phyloP scores from a whole-genome alignment of 2,329 filamentous ascomycete genomes.

The Rhinocladiella similis region DNA sequence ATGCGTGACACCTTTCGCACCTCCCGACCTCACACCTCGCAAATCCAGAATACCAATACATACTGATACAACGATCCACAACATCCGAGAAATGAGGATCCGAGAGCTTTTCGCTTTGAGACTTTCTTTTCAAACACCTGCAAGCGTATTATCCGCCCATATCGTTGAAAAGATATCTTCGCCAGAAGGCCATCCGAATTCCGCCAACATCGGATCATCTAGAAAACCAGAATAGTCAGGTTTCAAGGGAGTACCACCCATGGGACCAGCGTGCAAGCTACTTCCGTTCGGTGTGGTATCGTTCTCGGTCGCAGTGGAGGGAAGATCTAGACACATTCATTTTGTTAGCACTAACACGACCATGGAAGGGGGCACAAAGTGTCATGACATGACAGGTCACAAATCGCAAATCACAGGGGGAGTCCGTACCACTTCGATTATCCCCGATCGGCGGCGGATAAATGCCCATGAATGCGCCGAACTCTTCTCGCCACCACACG shows the following conservation, averaged over 20 bases:
- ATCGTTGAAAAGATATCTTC: constrained; percentile 22
- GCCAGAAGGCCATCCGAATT: constrained; percentile 22
- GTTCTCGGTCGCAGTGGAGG: constrained; percentile 1
- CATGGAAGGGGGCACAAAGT: no score
- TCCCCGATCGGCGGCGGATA: constrained; percentile 22
- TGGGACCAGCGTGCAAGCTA: constrained; percentile 1
- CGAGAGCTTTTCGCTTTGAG: background rate
- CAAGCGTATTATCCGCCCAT: constrained; percentile 14
- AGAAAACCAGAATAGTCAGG: constrained; percentile 19
- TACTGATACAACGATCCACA: background rate
- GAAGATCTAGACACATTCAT: background rate
- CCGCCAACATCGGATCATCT: constrained; percentile 23
- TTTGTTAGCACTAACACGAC: background rate
- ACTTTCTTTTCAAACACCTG: background rate
- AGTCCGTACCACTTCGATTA: constrained; percentile 11
- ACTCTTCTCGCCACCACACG: constrained; percentile 48
- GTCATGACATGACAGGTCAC: no score
- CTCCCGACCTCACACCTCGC: no score
- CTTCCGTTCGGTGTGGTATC: background rate
- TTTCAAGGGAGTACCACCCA: background rate
- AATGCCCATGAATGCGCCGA: constrained; percentile 27
- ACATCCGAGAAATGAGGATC: background rate
- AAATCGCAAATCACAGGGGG: no score
- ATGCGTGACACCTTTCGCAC: background rate
- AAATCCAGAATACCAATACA: background rate